These are phyloP conservation scores for Eucalyptus marginata DNA, from an alignment of 345 rosid genomes.

Conservation along the genomic window DNA sequence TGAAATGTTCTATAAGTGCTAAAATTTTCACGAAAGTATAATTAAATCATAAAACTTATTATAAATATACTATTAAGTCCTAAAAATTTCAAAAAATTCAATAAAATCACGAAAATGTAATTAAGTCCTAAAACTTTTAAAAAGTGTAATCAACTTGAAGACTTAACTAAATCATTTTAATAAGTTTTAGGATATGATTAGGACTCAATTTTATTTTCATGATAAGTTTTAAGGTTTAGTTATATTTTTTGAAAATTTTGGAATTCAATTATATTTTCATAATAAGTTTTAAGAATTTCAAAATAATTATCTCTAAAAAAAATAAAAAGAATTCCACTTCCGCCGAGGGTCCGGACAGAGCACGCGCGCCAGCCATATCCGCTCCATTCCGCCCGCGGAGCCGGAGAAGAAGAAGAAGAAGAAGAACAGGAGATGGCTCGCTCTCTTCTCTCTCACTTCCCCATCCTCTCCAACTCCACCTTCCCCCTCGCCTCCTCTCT, in stretches of 20 bases:
- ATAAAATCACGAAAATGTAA: rapidly evolving
- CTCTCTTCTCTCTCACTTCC: neutral
- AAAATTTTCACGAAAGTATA: rapidly evolving
- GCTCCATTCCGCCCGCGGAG: neutral
- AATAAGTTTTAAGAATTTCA: too few species aligned
- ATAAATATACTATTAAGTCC: rapidly evolving
- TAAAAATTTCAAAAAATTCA: too few species aligned
- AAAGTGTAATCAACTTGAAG: rapidly evolving
- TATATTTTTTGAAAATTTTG: rapidly evolving
- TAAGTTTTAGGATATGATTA: rapidly evolving
- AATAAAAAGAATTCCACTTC: neutral
- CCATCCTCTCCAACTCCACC: neutral
- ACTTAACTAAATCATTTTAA: rapidly evolving
- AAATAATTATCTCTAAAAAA: rapidly evolving
- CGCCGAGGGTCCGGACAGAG: neutral
- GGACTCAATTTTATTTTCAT: rapidly evolving
- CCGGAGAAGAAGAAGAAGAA: neutral
- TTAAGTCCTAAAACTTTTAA: rapidly evolving
- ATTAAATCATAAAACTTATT: rapidly evolving
- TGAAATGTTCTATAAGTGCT: rapidly evolving
- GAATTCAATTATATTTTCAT: rapidly evolving
- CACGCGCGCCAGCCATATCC: neutral
- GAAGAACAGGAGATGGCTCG: neutral
- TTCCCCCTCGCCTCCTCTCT: neutral
- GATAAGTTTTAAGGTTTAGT: rapidly evolving